A percentile compares a stretch with the other conserved stretches of the same genome.
These are phyloP conservation scores for Kalmusia sp. DNA, from an alignment of 2,329 filamentous ascomycete species.

Conservation along the genomic window DNA sequence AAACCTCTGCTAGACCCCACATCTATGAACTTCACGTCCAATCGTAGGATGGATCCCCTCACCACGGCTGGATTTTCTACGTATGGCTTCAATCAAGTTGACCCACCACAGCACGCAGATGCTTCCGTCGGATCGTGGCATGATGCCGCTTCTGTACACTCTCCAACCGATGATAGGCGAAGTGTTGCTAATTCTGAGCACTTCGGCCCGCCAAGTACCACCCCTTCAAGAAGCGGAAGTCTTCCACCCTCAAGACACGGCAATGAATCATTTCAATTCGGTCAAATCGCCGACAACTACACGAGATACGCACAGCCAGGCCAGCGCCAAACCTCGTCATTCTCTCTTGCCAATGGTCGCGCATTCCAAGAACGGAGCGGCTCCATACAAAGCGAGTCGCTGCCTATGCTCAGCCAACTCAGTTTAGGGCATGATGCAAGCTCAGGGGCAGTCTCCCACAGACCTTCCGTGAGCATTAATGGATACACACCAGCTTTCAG, in stretches of 20 bases:
- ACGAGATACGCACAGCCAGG: conserved; percentile 38
- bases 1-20: conserved; percentile 43
- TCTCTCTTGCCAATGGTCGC: conserved; percentile 55
- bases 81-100: conserved; percentile 40
- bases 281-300: conserved; percentile 36
- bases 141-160: conserved; percentile 44
- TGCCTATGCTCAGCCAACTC: conserved; percentile 43
- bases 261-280: conserved; percentile 47
- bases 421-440: conserved; percentile 46
- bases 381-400: conserved; percentile 47
- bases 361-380: conserved; percentile 47
- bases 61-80: conserved; percentile 39
- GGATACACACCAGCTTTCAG: conserved; percentile 30
- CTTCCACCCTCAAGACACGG: conserved; percentile 64
- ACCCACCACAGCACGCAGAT: conserved; percentile 36
- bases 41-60: conserved; percentile 38
- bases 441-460: conserved; percentile 38
- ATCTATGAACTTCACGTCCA: conserved; percentile 38
- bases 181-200: conserved; percentile 52
- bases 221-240: conserved; percentile 61
- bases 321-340: conserved; percentile 57
- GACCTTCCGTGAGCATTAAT: conserved; percentile 40
- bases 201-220: conserved; percentile 52
- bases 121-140: conserved; percentile 41
- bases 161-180: conserved; percentile 52